Evolutionary conservation across 2,329 filamentous ascomycete species (phyloP).

Genomic region (Calonectria crousiana): DNA sequence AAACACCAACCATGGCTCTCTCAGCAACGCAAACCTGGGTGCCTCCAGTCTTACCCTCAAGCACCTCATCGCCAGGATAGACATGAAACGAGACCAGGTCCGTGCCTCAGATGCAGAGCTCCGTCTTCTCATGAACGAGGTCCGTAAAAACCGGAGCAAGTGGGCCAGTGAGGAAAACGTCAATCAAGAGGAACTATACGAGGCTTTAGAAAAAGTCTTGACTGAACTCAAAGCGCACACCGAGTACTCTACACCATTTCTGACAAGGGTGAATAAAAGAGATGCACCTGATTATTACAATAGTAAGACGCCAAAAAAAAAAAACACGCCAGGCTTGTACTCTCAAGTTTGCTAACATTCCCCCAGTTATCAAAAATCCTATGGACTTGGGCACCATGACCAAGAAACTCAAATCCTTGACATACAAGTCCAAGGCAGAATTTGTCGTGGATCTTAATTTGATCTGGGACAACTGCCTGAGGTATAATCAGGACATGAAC

Average conservation of each 20-base stretch:
- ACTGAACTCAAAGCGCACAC: slow-evolving; percentile 97
- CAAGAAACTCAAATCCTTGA: slow-evolving; percentile 88
- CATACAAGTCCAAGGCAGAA: slow-evolving; percentile 90
- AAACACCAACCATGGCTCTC: slow-evolving; percentile 81
- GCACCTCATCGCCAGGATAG: slow-evolving; percentile 95
- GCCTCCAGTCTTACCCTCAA: slow-evolving; percentile 96
- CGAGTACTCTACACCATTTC: slow-evolving; percentile 95
- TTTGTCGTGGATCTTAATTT: slow-evolving; percentile 94
- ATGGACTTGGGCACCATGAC: slow-evolving; percentile 99
- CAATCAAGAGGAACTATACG: slow-evolving; percentile 97
- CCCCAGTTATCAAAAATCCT: slow-evolving; percentile 87
- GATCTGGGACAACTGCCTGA: slow-evolving; percentile 97
- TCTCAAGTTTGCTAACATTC: slow-evolving; percentile 37
- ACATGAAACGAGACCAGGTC: slow-evolving; percentile 90
- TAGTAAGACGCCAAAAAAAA: slow-evolving; percentile 68
- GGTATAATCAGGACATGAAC: slow-evolving; percentile 91
- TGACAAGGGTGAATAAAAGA: slow-evolving; percentile 94
- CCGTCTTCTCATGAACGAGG: slow-evolving; percentile 93
- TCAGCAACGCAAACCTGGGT: slow-evolving; percentile 94
- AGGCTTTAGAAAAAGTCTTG: slow-evolving; percentile 95
- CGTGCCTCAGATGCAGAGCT: slow-evolving; percentile 93
- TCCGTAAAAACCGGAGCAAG: slow-evolving; percentile 97
- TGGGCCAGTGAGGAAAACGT: slow-evolving; percentile 99
- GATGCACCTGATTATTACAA: slow-evolving; percentile 96
- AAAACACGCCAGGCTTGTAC: not conserved